Evolutionary conservation across 2,329 filamentous ascomycete genomes (phyloP).

Genomic region (Monosporascus sp.): DNA sequence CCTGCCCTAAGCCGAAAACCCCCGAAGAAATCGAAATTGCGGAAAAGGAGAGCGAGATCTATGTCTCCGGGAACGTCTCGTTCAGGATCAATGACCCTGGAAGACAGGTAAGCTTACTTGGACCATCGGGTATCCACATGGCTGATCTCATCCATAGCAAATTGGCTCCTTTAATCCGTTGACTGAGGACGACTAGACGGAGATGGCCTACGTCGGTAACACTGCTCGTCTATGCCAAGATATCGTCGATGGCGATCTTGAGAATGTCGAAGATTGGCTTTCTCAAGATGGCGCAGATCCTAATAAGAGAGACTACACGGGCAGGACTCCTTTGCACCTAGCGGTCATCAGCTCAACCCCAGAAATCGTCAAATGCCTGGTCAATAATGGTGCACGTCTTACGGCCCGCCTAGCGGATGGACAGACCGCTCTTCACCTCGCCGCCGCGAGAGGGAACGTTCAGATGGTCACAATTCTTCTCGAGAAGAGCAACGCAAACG

Average conservation of each 20-base stretch:
- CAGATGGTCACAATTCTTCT: slow-evolving; percentile 70
- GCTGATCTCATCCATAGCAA: slow-evolving; percentile 27
- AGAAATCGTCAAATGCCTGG: slow-evolving; percentile 64
- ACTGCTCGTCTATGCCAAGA: slow-evolving; percentile 73
- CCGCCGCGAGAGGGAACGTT: slow-evolving; percentile 61
- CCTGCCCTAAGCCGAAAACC: slow-evolving; percentile 64
- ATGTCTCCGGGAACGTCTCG: slow-evolving; percentile 65
- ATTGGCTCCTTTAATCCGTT: slow-evolving; percentile 71
- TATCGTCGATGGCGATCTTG: slow-evolving; percentile 68
- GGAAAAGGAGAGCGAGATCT: slow-evolving; percentile 67
- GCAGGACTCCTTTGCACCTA: slow-evolving; percentile 72
- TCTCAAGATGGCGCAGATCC: slow-evolving; percentile 62
- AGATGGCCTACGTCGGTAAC: slow-evolving; percentile 84
- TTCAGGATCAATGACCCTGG: slow-evolving; percentile 81
- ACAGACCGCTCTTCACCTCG: slow-evolving; percentile 75
- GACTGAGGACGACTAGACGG: slow-evolving; percentile 79
- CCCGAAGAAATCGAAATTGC: slow-evolving; percentile 66
- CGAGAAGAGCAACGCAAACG: slow-evolving; percentile 67
- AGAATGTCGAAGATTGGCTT: slow-evolving; percentile 66
- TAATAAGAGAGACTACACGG: slow-evolving; percentile 71
- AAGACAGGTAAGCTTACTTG: slow-evolving; percentile 47
- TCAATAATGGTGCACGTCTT: slow-evolving; percentile 67
- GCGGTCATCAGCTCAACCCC: slow-evolving; percentile 64
- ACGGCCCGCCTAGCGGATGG: slow-evolving; percentile 73
- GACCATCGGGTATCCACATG: not conserved